Conservation (phyloP, 139 green algal genomes). For the Dunaliella primolecta region DNA sequence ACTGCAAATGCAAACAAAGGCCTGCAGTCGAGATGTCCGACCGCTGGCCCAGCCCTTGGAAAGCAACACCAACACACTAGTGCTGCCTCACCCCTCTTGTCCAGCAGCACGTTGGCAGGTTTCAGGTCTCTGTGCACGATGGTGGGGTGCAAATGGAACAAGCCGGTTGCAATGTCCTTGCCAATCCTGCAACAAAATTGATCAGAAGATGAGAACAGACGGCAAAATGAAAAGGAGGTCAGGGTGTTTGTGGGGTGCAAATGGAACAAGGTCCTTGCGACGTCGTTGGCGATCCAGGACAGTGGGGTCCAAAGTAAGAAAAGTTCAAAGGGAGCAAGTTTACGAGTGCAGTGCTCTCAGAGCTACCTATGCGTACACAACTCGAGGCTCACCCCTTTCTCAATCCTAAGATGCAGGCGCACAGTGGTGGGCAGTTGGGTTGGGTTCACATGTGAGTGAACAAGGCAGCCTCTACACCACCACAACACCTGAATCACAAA, state of each 20-base stretch:
- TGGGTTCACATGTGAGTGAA: too few relatives aligned
- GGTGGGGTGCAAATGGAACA: constrained; percentile 71
- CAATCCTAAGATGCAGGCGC: too few relatives aligned
- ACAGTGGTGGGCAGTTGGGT: too few relatives aligned
- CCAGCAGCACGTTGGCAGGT: constrained; percentile 60
- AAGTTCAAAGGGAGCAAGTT: background rate
- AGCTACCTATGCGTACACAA: background rate
- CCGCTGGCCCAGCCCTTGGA: too few relatives aligned
- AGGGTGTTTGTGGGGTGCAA: background rate
- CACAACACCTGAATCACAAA: too few relatives aligned
- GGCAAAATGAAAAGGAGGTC: too few relatives aligned
- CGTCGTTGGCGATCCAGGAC: background rate
- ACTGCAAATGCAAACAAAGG: too few relatives aligned
- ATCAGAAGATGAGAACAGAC: background rate
- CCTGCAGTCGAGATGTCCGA: too few relatives aligned
- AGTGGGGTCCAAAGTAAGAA: background rate
- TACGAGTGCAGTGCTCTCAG: background rate
- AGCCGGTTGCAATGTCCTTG: constrained; percentile 57
- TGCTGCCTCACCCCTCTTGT: constrained; percentile 20
- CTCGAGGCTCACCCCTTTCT: too few relatives aligned
- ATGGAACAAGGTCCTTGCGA: background rate
- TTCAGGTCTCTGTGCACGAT: constrained; percentile 49
- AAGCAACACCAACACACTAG: too few relatives aligned
- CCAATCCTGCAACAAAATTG: constrained; percentile 26
- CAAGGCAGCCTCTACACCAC: too few relatives aligned